These are phyloP conservation scores for Pichia kudriavzevii DNA, from an alignment of 1,139 yeast genomes.

Conservation along the genomic window DNA sequence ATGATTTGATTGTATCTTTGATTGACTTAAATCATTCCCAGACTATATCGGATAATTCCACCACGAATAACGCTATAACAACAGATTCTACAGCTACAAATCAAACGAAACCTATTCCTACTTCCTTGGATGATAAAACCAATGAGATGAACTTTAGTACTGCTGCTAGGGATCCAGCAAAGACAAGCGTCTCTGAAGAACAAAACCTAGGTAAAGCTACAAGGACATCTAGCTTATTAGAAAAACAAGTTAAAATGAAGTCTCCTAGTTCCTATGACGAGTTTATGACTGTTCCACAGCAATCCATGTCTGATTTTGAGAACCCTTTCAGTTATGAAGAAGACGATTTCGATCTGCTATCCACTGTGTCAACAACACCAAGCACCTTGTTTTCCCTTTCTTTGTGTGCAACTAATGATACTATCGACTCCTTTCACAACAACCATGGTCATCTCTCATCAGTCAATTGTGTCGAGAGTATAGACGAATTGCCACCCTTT, in stretches of 20 bases:
- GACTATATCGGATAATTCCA: conserved; percentile 3
- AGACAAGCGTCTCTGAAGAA: background rate
- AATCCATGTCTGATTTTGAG: too few species aligned
- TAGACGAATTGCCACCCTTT: conserved; percentile 10
- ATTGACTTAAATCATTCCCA: conserved; percentile 27
- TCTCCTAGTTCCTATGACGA: too few species aligned
- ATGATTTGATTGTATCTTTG: conserved; percentile 27
- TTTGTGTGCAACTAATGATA: conserved; percentile 22
- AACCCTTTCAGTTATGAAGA: too few species aligned
- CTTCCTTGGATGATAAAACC: too few species aligned
- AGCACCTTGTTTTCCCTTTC: conserved; percentile 22
- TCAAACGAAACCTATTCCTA: too few species aligned
- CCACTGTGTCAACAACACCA: conserved; percentile 23
- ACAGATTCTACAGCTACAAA: too few species aligned
- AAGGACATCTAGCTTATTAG: too few species aligned
- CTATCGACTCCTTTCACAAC: conserved; percentile 15
- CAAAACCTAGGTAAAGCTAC: too few species aligned
- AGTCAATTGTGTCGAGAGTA: conserved; percentile 2
- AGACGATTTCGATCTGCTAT: conserved; percentile 16
- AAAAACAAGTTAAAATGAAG: too few species aligned
- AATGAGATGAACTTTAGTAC: too few species aligned
- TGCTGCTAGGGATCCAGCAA: too few species aligned
- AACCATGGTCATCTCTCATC: background rate
- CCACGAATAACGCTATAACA: background rate
- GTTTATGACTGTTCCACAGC: too few species aligned